A percentile compares a stretch with the other conserved stretches of the same genome.
Evolutionary conservation across 1,284 basidiomycete genomes (phyloP).

Genomic region (Inonotus hispidus): DNA sequence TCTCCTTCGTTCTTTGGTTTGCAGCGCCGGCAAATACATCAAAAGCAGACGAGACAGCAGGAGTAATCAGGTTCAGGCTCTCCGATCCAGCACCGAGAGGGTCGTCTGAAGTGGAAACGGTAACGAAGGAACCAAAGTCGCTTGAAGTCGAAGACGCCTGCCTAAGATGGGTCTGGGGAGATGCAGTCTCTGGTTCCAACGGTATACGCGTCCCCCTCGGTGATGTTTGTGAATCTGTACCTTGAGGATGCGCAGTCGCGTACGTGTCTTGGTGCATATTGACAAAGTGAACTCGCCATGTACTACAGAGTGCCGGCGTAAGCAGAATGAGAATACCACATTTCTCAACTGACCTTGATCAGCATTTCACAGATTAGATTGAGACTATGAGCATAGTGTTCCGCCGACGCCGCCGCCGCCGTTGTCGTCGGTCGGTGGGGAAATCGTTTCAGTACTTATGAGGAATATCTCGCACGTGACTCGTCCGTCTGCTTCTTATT

Average conservation of each 20-base stretch:
- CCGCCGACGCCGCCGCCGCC: no score
- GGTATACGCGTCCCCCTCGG: background rate
- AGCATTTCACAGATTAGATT: background rate
- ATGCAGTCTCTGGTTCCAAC: background rate
- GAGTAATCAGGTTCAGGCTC: background rate
- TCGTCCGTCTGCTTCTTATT: background rate
- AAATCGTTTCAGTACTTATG: background rate
- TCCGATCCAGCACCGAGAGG: constrained; percentile 35
- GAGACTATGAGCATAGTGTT: background rate
- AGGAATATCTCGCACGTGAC: background rate
- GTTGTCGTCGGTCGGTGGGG: background rate
- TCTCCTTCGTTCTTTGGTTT: constrained; percentile 45
- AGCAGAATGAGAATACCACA: background rate
- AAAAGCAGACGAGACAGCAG: constrained; percentile 25
- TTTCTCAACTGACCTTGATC: background rate
- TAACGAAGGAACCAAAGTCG: constrained; percentile 66
- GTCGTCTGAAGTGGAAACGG: constrained; percentile 53
- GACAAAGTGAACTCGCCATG: background rate
- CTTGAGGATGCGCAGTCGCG: background rate
- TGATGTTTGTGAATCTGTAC: background rate
- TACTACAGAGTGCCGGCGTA: background rate
- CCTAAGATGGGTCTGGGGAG: background rate
- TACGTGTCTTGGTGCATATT: background rate
- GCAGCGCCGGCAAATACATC: constrained; percentile 52
- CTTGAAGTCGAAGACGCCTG: constrained; percentile 28